These are phyloP conservation scores for Phytophthora syringae DNA, from an alignment of 352 stramenopile genomes.

Conservation along the genomic window DNA sequence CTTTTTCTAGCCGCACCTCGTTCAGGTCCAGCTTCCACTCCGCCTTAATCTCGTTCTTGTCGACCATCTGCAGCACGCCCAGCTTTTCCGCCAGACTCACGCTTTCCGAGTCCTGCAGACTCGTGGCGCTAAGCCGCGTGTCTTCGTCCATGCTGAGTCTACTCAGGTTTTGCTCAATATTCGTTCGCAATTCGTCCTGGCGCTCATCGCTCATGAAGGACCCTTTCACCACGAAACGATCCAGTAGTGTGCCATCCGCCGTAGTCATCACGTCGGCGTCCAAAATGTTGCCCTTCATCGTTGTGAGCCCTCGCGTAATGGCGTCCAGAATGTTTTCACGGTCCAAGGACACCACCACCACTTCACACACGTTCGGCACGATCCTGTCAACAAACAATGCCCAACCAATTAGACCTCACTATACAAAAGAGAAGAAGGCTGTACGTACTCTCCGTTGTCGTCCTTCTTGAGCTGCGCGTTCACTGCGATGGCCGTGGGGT, in stretches of 20 bases:
- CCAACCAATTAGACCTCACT: conserved; percentile 3
- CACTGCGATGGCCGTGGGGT: conserved; percentile 82
- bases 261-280: conserved; percentile 90
- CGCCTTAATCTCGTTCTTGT: conserved; percentile 87
- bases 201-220: conserved; percentile 86
- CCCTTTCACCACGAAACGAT: conserved; percentile 85
- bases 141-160: conserved; percentile 66
- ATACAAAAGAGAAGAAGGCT: too few species aligned
- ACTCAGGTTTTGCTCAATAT: conserved; percentile 79
- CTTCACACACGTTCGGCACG: conserved; percentile 79
- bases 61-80: conserved; percentile 79
- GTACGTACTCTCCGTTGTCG: conserved; percentile 85
- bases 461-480: conserved; percentile 88
- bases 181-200: conserved; percentile 66
- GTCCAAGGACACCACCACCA: conserved; percentile 82
- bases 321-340: conserved; percentile 82
- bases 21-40: conserved; percentile 82
- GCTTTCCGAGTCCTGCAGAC: conserved; percentile 32
- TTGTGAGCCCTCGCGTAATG: conserved; percentile 80
- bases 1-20: conserved; percentile 76
- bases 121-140: conserved; percentile 22
- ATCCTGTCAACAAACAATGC: conserved; percentile 46
- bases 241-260: conserved; percentile 74
- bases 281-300: conserved; percentile 88
- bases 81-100: conserved; percentile 71